phyloP scores from a whole-genome alignment of 2,329 filamentous ascomycete species.

The Trichoderma harzianum region DNA sequence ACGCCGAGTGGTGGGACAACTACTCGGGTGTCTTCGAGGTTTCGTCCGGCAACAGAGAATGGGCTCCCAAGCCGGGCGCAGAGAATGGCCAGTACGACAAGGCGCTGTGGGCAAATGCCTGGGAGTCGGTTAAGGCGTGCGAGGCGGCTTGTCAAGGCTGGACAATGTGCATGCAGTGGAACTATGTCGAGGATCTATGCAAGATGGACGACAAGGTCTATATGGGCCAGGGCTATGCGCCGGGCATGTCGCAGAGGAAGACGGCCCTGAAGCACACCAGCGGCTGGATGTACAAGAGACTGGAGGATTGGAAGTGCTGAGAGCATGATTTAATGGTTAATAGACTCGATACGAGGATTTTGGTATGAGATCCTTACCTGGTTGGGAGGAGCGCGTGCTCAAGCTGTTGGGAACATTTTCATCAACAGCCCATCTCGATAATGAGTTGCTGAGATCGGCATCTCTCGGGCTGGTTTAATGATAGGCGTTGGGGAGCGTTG shows the following conservation, averaged over 20 bases:
- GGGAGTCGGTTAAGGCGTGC: conserved; percentile 25
- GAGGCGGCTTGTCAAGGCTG: conserved; percentile 25
- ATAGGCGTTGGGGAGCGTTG: not conserved
- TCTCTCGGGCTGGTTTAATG: not conserved
- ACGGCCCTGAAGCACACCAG: conserved; percentile 26
- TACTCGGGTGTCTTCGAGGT: conserved; percentile 23
- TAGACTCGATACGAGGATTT: not conserved
- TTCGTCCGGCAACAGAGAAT: conserved; percentile 23
- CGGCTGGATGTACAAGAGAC: conserved; percentile 25
- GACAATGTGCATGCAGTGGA: conserved; percentile 24
- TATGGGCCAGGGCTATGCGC: conserved; percentile 25
- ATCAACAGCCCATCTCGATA: not conserved
- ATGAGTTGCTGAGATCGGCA: not conserved
- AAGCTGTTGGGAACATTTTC: not conserved
- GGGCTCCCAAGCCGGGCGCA: conserved; percentile 16
- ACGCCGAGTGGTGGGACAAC: conserved; percentile 27
- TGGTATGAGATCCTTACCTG: not conserved
- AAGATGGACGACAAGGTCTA: conserved; percentile 27
- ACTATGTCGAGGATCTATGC: conserved; percentile 26
- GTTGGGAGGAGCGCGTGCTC: not conserved
- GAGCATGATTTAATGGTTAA: not conserved
- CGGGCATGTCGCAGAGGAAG: conserved; percentile 25
- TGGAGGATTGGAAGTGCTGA: conserved; percentile 21
- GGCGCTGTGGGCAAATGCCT: conserved; percentile 22
- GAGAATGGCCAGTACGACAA: conserved; percentile 18